Evolutionary conservation across 78 protist species (phyloP), one percentile per base, ranked within the genome.

Genomic region (Guillardia theta): DNA sequence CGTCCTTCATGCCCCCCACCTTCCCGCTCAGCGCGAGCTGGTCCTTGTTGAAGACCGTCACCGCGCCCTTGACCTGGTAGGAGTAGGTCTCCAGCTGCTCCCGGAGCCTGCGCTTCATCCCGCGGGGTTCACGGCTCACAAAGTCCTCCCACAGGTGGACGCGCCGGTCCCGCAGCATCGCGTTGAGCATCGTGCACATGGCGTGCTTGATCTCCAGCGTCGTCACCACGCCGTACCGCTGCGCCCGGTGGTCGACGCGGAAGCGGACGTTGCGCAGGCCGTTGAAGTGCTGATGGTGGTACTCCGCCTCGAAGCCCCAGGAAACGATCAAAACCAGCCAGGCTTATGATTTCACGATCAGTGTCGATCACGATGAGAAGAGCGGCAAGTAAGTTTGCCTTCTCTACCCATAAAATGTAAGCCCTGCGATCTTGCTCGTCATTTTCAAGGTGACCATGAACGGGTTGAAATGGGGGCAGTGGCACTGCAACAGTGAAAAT

Each of bases 261-360:
- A 43, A 43, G 41, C 24, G 10, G 90, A 8, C 8, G 90, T 43
- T 3, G 4, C 0, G 9, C 33, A 78, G 18, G 48, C 24, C 44
- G 1, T 43, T 27, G 45, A 78, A 50, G 9, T 45, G 53, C 43
- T 48, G 90, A 0, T 78, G n/a, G 48, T 43, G 48, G 48, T 78
- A 50, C 48, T 78, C 90, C 53, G 90, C 90, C 90, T 78, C 90
- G 48, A 78, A 78, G 48, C 90, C 90, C n/a, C n/a, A n/a, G n/a
- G n/a, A n/a, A n/a, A n/a, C n/a, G n/a, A n/a, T n/a, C n/a, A n/a
- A n/a, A n/a, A n/a, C n/a, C n/a, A n/a, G n/a, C n/a, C n/a, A n/a
- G n/a, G n/a, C n/a, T n/a, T n/a, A n/a, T n/a, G n/a, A n/a, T n/a
- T n/a, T n/a, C n/a, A n/a, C n/a, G n/a, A n/a, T n/a, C n/a, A n/a